A percentile compares a stretch with the other conserved stretches of the same genome.
Evolutionary conservation across 805 yeast genomes (phyloP).

Genomic region (Candida incommunis): DNA sequence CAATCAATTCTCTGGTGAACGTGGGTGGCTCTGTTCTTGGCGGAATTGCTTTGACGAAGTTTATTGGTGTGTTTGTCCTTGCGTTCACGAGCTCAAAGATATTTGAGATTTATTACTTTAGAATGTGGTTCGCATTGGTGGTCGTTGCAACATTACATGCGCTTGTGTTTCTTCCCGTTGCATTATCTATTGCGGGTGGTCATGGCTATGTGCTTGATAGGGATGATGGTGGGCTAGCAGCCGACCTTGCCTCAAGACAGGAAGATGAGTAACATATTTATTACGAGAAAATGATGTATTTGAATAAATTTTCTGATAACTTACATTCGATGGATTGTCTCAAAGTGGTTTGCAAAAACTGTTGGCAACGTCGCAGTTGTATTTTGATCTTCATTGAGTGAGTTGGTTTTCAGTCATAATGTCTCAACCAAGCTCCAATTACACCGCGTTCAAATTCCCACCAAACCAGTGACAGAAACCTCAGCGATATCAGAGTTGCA

Average conservation of each 20-base stretch:
- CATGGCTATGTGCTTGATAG: slow-evolving; percentile 29
- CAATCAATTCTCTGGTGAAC: slow-evolving; percentile 46
- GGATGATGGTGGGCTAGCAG: slow-evolving; percentile 20
- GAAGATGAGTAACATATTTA: slow-evolving; percentile 1
- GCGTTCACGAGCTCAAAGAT: slow-evolving; percentile 81
- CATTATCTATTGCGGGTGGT: slow-evolving; percentile 53
- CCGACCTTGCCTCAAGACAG: slow-evolving; percentile 15
- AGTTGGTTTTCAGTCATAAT: too few species aligned
- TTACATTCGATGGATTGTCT: too few species aligned
- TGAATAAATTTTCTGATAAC: too few species aligned
- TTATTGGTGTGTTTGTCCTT: slow-evolving; percentile 74
- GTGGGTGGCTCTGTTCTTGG: slow-evolving; percentile 87
- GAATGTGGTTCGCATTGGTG: slow-evolving; percentile 85
- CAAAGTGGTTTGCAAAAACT: too few species aligned
- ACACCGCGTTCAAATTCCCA: too few species aligned
- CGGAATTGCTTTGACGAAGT: slow-evolving; percentile 81
- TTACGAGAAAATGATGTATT: too few species aligned
- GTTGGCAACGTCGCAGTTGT: too few species aligned
- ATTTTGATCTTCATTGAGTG: too few species aligned
- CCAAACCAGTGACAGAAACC: too few species aligned
- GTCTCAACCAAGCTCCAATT: too few species aligned
- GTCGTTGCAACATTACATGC: slow-evolving; percentile 68
- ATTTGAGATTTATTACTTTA: slow-evolving; percentile 80
- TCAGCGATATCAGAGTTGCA: too few species aligned
- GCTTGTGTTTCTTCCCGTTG: slow-evolving; percentile 62